Conservation (phyloP, 345 rosid species). For the Eucalyptus brandiana region DNA sequence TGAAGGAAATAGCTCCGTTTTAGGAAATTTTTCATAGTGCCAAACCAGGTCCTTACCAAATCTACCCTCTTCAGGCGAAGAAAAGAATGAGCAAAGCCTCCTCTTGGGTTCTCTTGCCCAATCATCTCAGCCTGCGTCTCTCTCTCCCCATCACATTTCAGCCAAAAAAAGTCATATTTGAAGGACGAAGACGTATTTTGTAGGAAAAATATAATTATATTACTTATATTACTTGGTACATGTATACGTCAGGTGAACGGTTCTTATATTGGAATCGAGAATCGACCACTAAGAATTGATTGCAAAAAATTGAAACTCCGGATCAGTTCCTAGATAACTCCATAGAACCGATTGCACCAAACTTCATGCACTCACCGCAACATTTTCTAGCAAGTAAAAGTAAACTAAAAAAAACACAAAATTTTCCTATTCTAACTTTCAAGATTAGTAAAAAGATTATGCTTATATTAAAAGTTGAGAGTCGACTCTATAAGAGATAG, state of each 20-base stretch:
- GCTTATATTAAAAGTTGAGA: too few relatives aligned
- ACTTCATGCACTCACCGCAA: fast-evolving
- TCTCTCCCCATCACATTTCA: not conserved
- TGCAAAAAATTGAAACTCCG: fast-evolving
- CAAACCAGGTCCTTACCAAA: not conserved
- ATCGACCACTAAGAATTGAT: too few relatives aligned
- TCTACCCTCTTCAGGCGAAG: not conserved
- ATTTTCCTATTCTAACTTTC: too few relatives aligned
- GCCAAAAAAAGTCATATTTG: too few relatives aligned
- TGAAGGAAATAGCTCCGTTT: not conserved
- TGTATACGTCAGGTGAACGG: too few relatives aligned
- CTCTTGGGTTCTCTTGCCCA: not conserved
- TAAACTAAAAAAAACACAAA: too few relatives aligned
- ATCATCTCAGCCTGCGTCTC: not conserved
- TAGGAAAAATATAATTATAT: too few relatives aligned
- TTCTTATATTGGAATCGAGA: too few relatives aligned
- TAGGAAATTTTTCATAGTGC: not conserved
- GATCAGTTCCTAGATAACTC: fast-evolving
- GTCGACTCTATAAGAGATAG: fast-evolving
- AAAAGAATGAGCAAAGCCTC: not conserved
- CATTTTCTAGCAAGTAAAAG: too few relatives aligned
- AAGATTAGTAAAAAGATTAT: too few relatives aligned
- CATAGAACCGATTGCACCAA: fast-evolving
- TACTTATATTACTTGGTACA: too few relatives aligned
- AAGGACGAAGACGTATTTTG: too few relatives aligned